Percentiles rank a stretch among this genome's conserved stretches.
Evolutionary conservation across 805 yeast species (phyloP).

Genomic region (Yarrowia deformans): DNA sequence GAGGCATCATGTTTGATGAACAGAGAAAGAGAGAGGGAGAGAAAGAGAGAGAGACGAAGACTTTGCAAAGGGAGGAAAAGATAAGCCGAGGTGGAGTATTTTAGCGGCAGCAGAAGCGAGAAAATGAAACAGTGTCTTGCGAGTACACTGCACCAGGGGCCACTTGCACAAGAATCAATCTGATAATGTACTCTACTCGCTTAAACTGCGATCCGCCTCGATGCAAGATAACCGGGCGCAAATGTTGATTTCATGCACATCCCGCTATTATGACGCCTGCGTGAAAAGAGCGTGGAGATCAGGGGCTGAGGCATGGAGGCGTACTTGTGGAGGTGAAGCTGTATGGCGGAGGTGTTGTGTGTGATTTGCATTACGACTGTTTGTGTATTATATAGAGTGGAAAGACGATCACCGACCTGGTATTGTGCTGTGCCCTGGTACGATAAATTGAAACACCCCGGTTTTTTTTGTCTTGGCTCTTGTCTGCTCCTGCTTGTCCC

Average conservation of each 20-base stretch:
- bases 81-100: too few relatives aligned
- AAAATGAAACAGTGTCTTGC: not conserved
- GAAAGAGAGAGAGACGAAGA: not conserved
- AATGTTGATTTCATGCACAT: constrained; percentile 15
- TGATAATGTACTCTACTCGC: not conserved
- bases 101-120: too few relatives aligned
- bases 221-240: constrained; percentile 22
- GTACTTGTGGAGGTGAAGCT: too few relatives aligned
- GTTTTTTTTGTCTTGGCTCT: not conserved
- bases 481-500: not conserved
- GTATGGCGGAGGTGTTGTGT: too few relatives aligned
- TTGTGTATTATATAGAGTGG: too few relatives aligned
- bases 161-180: too few relatives aligned
- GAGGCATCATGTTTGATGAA: not conserved
- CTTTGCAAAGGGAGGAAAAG: not conserved
- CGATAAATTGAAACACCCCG: too few relatives aligned
- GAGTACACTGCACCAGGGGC: too few relatives aligned
- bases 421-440: too few relatives aligned
- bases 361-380: too few relatives aligned
- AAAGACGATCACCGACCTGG: too few relatives aligned
- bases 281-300: not conserved
- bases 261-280: not conserved
- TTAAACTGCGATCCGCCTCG: constrained; percentile 1
- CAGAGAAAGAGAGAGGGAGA: not conserved
- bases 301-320: too few relatives aligned